These are phyloP conservation scores for Debaryomyces prosopidis DNA, from an alignment of 805 yeast genomes.

Conservation along the genomic window DNA sequence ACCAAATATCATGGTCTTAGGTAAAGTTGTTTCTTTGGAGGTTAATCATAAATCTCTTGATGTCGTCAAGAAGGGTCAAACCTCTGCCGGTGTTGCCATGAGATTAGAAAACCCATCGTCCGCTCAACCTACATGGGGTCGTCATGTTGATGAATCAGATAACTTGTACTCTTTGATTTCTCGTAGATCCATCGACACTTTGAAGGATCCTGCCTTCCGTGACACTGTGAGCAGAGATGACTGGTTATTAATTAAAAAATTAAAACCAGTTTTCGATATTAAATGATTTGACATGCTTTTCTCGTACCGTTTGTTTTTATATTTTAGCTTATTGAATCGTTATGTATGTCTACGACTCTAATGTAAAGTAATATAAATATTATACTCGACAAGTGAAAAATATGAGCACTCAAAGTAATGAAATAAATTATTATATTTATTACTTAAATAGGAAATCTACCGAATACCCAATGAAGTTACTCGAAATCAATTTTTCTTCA, in stretches of 20 bases:
- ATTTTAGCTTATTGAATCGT: not conserved
- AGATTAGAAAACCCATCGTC: conserved; percentile 90
- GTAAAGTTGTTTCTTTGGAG: conserved; percentile 90
- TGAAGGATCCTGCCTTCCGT: conserved; percentile 97
- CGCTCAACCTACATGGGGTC: conserved; percentile 97
- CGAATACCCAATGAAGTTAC: conserved; percentile 9
- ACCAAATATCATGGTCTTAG: conserved; percentile 69
- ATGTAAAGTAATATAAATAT: too few relatives aligned
- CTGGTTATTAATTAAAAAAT: conserved; percentile 87
- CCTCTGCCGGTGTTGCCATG: conserved; percentile 98
- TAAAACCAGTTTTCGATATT: conserved; percentile 87
- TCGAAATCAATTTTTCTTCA: conserved; percentile 8
- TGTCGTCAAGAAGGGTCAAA: conserved; percentile 87
- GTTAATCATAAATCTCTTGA: conserved; percentile 88
- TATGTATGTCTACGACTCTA: conserved; percentile 4
- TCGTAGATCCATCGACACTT: conserved; percentile 91
- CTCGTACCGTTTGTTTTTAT: not conserved
- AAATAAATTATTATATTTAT: not conserved
- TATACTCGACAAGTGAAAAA: too few relatives aligned
- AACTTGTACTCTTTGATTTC: conserved; percentile 84
- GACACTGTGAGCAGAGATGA: conserved; percentile 92
- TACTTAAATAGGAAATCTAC: conserved; percentile 9
- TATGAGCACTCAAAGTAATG: too few relatives aligned
- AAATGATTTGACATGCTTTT: conserved; percentile 36
- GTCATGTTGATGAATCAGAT: conserved; percentile 96